phyloP scores from a whole-genome alignment of 257 asterid species.

The Solanum arcanum region DNA sequence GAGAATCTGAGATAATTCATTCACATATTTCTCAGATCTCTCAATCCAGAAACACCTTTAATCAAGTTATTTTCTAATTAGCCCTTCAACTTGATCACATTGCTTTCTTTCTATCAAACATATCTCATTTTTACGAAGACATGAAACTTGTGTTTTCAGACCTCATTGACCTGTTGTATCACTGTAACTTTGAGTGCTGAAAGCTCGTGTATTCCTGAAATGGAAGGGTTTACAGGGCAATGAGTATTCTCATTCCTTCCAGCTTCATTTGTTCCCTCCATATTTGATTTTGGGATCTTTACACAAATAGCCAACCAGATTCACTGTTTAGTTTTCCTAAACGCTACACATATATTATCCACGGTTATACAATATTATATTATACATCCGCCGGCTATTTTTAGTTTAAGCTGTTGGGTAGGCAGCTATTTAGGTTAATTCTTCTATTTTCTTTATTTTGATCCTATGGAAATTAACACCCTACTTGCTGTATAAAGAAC shows the following conservation, averaged over 20 bases:
- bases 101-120: background rate
- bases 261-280: background rate
- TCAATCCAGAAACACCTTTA: background rate
- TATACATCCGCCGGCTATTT: background rate
- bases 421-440: background rate
- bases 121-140: background rate
- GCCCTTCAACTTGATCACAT: background rate
- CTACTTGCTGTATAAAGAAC: background rate
- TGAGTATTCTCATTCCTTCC: background rate
- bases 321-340: background rate
- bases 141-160: background rate
- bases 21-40: background rate
- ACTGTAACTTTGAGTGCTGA: background rate
- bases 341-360: background rate
- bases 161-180: background rate
- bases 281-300: background rate
- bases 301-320: background rate
- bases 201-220: background rate
- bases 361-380: background rate
- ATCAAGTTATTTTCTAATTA: background rate
- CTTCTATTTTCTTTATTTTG: background rate
- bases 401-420: background rate
- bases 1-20: background rate
- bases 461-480: background rate
- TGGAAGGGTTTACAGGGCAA: background rate